Conservation (phyloP, 2,329 filamentous ascomycete genomes). For the Pseudocercospora eumusae region DNA sequence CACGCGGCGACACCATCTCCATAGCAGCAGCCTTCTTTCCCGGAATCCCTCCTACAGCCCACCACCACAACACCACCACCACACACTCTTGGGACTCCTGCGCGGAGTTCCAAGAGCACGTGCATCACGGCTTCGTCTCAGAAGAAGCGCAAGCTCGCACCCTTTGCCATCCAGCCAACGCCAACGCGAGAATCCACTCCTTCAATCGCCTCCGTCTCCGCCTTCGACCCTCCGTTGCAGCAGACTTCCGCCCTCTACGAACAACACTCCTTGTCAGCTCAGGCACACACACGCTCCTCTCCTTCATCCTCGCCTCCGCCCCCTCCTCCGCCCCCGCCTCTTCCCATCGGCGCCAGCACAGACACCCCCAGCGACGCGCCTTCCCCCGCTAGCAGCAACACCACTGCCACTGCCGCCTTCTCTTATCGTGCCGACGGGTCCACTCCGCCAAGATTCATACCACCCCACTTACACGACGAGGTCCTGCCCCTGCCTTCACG, state of each 20-base stretch:
- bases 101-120: constrained; percentile 17
- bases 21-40: not conserved
- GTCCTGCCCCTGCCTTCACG: constrained; percentile 38
- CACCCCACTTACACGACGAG: constrained; percentile 59
- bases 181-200: constrained; percentile 2
- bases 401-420: constrained; percentile 15
- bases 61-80: not conserved
- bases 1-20: not conserved
- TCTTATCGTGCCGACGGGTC: constrained; percentile 13
- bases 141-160: constrained; percentile 52
- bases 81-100: not conserved
- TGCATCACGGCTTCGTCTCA: constrained; percentile 32
- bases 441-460: constrained; percentile 50
- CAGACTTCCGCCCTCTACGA: constrained; percentile 16
- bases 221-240: constrained; percentile 19
- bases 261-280: constrained; percentile 23
- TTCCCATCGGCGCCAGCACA: constrained; percentile 16
- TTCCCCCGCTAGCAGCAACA: constrained; percentile 28
- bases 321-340: constrained; percentile 32
- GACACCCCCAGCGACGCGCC: constrained; percentile 23
- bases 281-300: constrained; percentile 30
- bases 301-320: constrained; percentile 33
- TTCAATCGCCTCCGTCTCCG: constrained; percentile 8
- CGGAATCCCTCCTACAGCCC: not conserved
- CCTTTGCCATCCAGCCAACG: constrained; percentile 26